A percentile compares a stretch with the other conserved stretches of the same genome.
Evolutionary conservation across 805 yeast genomes (phyloP).

Genomic region (Hanseniaspora meyeri): DNA sequence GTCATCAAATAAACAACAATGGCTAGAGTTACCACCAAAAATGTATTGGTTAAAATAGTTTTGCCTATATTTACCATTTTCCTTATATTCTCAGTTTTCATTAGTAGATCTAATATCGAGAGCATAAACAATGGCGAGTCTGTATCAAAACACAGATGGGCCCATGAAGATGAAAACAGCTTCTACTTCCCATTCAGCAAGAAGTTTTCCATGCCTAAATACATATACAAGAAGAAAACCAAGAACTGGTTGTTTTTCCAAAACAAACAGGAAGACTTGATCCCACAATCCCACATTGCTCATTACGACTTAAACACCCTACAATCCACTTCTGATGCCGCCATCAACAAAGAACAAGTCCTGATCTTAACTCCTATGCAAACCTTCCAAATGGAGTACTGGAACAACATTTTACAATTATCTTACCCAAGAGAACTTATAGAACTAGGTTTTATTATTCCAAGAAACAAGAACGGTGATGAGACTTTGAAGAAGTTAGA

Average conservation of each 20-base stretch:
- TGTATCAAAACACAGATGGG: constrained; percentile 27
- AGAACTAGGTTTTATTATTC: constrained; percentile 84
- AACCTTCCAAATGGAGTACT: constrained; percentile 69
- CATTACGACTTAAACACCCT: constrained; percentile 77
- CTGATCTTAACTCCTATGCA: constrained; percentile 85
- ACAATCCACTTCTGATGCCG: constrained; percentile 59
- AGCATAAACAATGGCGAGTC: constrained; percentile 20
- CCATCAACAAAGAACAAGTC: constrained; percentile 66
- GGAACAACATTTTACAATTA: constrained; percentile 68
- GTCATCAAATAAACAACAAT: not conserved
- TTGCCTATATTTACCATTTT: constrained; percentile 11
- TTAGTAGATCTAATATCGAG: constrained; percentile 7
- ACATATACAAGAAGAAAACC: constrained; percentile 34
- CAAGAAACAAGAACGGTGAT: constrained; percentile 75
- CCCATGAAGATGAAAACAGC: constrained; percentile 27
- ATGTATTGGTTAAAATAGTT: constrained; percentile 1
- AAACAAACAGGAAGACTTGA: constrained; percentile 40
- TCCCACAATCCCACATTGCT: constrained; percentile 61
- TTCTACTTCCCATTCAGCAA: constrained; percentile 28
- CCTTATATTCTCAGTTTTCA: constrained; percentile 6
- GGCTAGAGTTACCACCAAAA: constrained; percentile 9
- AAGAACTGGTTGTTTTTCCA: constrained; percentile 36
- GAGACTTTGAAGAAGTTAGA: constrained; percentile 60
- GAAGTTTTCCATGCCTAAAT: constrained; percentile 32
- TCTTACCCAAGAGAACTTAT: constrained; percentile 74